Evolutionary conservation across 306 rosid genomes (phyloP).

Genomic region (Hippophae tibetana): DNA sequence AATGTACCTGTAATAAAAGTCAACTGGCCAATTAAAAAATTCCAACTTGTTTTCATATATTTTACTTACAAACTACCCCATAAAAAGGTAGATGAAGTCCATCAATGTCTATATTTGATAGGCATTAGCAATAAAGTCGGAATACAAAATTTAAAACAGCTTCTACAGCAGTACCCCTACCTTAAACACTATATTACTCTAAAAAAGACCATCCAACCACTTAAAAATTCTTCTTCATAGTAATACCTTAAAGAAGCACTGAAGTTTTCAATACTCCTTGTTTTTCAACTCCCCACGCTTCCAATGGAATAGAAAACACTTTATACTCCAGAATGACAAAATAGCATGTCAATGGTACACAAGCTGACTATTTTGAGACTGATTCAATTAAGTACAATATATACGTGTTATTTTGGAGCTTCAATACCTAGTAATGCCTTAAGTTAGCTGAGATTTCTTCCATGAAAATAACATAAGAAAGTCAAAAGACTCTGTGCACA

Average conservation of each 20-base stretch:
- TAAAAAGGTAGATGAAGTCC: conserved; percentile 4
- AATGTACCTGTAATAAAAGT: conserved; percentile 60
- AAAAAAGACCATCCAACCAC: background rate
- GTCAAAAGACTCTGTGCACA: conserved; percentile 8
- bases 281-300: background rate
- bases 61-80: conserved; percentile 8
- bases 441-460: conserved; percentile 3
- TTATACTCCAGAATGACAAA: background rate
- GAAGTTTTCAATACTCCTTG: background rate
- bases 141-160: background rate
- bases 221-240: background rate
- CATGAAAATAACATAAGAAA: conserved; percentile 3
- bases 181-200: background rate
- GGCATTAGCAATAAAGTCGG: too few species aligned
- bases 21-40: conserved; percentile 18
- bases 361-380: too few species aligned
- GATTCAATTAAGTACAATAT: too few species aligned
- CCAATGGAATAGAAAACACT: background rate
- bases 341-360: background rate
- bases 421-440: background rate
- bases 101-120: background rate
- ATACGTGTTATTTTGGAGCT: too few species aligned
- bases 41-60: background rate
- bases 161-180: background rate
- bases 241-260: background rate